Conservation (phyloP, 1,139 yeast species). For the Diutina pseudorugosa region DNA sequence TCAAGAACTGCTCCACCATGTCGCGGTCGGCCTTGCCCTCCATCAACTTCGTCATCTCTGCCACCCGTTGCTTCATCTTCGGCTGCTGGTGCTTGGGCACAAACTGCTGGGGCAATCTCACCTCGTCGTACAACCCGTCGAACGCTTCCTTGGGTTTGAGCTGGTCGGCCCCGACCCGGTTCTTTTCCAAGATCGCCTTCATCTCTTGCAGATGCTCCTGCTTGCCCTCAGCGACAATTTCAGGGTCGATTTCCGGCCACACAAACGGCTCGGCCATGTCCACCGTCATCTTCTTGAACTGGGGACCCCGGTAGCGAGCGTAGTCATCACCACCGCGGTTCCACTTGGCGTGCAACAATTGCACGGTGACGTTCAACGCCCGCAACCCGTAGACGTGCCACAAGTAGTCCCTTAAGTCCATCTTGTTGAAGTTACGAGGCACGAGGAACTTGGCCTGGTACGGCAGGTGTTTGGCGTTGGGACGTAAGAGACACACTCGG, state of each 20-base stretch:
- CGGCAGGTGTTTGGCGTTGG: conserved; percentile 90
- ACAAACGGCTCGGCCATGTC: conserved; percentile 89
- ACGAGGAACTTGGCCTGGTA: conserved; percentile 91
- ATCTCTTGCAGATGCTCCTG: background rate
- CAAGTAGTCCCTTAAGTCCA: conserved; percentile 83
- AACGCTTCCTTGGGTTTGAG: conserved; percentile 59
- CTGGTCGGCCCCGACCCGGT: conserved; percentile 51
- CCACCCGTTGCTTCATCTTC: conserved; percentile 23
- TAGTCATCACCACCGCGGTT: conserved; percentile 46
- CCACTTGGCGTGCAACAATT: conserved; percentile 65
- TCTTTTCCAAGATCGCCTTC: conserved; percentile 12
- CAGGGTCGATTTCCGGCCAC: conserved; percentile 64
- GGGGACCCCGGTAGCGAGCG: conserved; percentile 70
- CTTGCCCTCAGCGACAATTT: conserved; percentile 6
- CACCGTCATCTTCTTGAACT: conserved; percentile 86
- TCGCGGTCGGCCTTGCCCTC: conserved; percentile 19
- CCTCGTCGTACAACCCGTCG: conserved; percentile 66
- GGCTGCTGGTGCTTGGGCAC: conserved; percentile 41
- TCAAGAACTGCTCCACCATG: conserved; percentile 18
- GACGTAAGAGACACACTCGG: conserved; percentile 63
- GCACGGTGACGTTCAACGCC: conserved; percentile 79
- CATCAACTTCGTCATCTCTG: background rate
- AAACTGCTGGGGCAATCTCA: conserved; percentile 60
- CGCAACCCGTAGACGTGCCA: conserved; percentile 81
- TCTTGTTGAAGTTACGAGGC: conserved; percentile 80